Evolutionary conservation across 1,139 yeast genomes (phyloP).

Genomic region (Hansenula lynferdii): DNA sequence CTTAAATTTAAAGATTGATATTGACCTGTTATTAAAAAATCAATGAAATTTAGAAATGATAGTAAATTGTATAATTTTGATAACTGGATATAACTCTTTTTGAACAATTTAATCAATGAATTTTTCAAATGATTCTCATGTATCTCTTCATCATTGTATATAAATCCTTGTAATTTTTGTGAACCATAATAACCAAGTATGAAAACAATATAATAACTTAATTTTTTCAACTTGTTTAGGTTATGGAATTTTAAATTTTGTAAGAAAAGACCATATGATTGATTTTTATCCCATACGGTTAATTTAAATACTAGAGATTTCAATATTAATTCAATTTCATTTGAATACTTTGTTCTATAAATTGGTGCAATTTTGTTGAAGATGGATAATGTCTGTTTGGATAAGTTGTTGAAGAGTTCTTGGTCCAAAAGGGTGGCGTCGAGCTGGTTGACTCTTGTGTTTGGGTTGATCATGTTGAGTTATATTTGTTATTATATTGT

Average conservation of each 20-base stretch:
- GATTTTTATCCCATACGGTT: conserved; percentile 69
- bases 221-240: conserved; percentile 34
- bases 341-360: conserved; percentile 49
- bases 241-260: conserved; percentile 54
- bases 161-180: conserved; percentile 43
- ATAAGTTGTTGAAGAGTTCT: conserved; percentile 31
- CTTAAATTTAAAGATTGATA: conserved; percentile 61
- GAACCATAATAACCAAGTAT: conserved; percentile 52
- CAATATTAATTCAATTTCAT: conserved; percentile 51
- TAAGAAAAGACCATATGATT: conserved; percentile 70
- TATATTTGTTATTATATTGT: too few relatives aligned
- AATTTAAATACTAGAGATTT: conserved; percentile 56
- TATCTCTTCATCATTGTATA: conserved; percentile 38
- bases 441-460: conserved; percentile 57
- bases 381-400: conserved; percentile 21
- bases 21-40: conserved; percentile 58
- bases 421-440: conserved; percentile 64
- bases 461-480: conserved; percentile 11
- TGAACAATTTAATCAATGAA: conserved; percentile 5
- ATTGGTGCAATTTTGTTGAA: conserved; percentile 29
- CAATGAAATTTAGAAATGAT: conserved; percentile 38
- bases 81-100: conserved; percentile 24
- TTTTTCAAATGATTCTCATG: conserved; percentile 8
- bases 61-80: conserved; percentile 42
- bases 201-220: conserved; percentile 39